Conservation (phyloP, 2,329 filamentous ascomycete species). For the Aspergillus brasiliensis region DNA sequence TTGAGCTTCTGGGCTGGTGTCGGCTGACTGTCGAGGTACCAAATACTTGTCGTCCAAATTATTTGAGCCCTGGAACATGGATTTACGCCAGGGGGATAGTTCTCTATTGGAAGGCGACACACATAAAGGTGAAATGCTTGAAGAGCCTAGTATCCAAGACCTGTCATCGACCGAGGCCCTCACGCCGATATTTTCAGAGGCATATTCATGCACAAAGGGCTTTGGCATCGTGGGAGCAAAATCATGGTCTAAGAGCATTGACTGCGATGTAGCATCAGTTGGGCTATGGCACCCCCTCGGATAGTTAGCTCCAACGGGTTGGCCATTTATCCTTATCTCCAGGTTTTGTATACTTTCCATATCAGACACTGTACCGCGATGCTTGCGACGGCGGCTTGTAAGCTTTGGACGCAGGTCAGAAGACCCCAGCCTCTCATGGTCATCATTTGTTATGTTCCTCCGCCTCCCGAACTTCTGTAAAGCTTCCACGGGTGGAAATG, state of each 20-base stretch:
- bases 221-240: background rate
- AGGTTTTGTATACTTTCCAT: slow-evolving; percentile 16
- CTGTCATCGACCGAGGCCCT: background rate
- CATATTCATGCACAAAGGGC: background rate
- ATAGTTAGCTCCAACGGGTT: slow-evolving; percentile 12
- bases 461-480: slow-evolving; percentile 38
- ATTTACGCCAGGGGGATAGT: background rate
- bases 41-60: background rate
- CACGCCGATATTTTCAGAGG: background rate
- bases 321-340: slow-evolving; percentile 28
- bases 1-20: background rate
- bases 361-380: slow-evolving; percentile 6
- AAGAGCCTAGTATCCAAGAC: background rate
- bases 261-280: slow-evolving; percentile 31
- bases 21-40: background rate
- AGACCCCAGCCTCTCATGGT: slow-evolving; percentile 29
- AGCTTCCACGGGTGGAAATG: slow-evolving; percentile 33
- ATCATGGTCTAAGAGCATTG: slow-evolving; percentile 37
- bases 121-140: background rate
- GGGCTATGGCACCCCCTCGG: background rate
- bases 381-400: background rate
- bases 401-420: slow-evolving; percentile 4
- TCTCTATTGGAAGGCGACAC: background rate
- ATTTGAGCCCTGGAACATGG: background rate
- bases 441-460: slow-evolving; percentile 35